Evolutionary conservation across 2,329 filamentous ascomycete genomes (phyloP), one percentile per base, ranked within the genome.

Genomic region (Ceratocystis smalleyi): DNA sequence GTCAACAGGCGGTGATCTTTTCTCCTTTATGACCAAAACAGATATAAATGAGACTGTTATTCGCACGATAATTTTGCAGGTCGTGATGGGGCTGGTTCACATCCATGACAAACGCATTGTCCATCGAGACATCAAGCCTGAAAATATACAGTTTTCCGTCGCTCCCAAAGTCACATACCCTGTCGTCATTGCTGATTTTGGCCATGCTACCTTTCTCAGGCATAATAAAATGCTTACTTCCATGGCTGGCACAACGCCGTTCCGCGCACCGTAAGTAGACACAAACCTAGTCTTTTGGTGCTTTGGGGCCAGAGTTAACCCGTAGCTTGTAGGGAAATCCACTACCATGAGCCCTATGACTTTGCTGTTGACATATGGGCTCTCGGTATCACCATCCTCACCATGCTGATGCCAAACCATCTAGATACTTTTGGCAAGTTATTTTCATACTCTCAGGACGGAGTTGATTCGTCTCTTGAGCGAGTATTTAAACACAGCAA

Each of bases 101-200:
- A 74, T 82, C 5, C 80, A 82, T 67, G 68, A 69, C n/a, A 77
- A 77, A 51, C 75, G 76, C 0, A 74, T 82, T 5, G 75, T 78
- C 0, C 80, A 82, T 68, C 76, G 80, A 1, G 80, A 83, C 64
- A 71, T 82, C 35, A 82, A 83, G 67, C 78, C 77, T 0, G 79
- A 81, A 68, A 82, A 82, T 49, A 74, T 83, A 2, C 75, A 82
- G 10, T 73, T 81, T 64, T 76, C 76, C 0, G 75, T 74, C 15
- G 78, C 77, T 1, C 77, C 78, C 0, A 75, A 73, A 30, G 70
- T 74, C 10, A 71, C 72, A 1, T 76, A 77, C 61, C 74, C 79
- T 7, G 71, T 82, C 2, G 77, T 79, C 67, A 73, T 83, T 10
- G 77, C 79, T 0, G 80, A 83, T 66, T 78, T 83, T 72, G 79